Conservation (phyloP, 2,329 filamentous ascomycete species). For the Epichloe festucae region DNA sequence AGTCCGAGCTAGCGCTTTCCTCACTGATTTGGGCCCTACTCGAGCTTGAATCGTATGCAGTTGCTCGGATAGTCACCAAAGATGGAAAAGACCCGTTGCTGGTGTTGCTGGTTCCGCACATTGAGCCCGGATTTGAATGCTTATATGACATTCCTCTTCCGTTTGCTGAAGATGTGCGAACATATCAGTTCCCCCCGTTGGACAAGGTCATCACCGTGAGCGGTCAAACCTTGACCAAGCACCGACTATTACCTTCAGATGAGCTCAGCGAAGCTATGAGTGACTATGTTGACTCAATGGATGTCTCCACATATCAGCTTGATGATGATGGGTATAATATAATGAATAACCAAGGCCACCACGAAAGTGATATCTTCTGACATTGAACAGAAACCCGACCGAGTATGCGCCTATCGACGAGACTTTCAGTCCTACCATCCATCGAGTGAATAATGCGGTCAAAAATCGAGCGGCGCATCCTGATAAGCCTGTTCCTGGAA, state of each 20-base stretch:
- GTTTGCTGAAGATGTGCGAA: conserved; percentile 81
- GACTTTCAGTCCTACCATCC: conserved; percentile 72
- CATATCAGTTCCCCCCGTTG: conserved; percentile 88
- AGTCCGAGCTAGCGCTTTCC: conserved; percentile 72
- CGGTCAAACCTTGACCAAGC: conserved; percentile 65
- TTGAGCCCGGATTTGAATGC: conserved; percentile 70
- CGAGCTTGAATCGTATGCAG: conserved; percentile 72
- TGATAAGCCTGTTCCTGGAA: conserved; percentile 46
- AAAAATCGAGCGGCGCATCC: conserved; percentile 69
- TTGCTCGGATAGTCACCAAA: conserved; percentile 76
- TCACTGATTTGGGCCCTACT: conserved; percentile 79
- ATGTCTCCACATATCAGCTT: conserved; percentile 55
- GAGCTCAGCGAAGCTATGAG: conserved; percentile 72
- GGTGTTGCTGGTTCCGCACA: conserved; percentile 64
- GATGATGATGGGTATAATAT: conserved; percentile 60
- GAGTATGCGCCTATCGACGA: conserved; percentile 74
- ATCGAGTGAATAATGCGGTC: conserved; percentile 78
- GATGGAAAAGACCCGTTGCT: conserved; percentile 67
- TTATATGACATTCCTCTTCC: conserved; percentile 83
- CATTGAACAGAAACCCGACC: conserved; percentile 22
- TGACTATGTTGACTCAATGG: conserved; percentile 87
- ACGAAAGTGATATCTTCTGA: background rate
- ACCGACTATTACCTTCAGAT: conserved; percentile 68
- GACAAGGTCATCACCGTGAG: conserved; percentile 81
- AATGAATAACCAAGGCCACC: conserved; percentile 9